Evolutionary conservation across 2,329 filamentous ascomycete genomes (phyloP), one percentile per base, ranked within the genome.

Genomic region (Paradendryphiella salina): DNA sequence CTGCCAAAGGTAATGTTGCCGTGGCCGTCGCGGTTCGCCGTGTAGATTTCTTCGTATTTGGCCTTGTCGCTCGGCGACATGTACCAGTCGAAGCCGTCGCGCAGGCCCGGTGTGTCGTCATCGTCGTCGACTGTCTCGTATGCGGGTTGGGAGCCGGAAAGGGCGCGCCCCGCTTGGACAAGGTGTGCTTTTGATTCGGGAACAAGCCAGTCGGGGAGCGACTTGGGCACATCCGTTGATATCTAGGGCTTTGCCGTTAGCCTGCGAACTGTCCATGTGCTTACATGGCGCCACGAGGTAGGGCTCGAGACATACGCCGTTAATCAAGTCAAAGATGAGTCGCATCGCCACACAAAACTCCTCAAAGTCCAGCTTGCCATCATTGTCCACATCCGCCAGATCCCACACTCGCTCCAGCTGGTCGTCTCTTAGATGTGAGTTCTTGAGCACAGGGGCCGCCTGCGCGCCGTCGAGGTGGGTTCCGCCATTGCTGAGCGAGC

Each of bases 341-440:
- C 94, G 85, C 94, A 99, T 99, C 32, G 92, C 94, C 51, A 99
- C 94, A 75, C 94, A 99, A 74, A 99, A 99, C 80, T 99, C 94
- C 77, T 99, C 94, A 78, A 99, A 99, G 76, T 99, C 94, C 46
- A 99, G 81, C 75, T 95, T 95, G 57, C 94, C 94, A 78, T 99
- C 94, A 65, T 92, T 92, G 76, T 99, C 94, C 55, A 99, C 90
- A 73, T 99, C 94, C 51, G 94, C 90, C 57, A 99, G 82, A 70
- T 99, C 94, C 94, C 94, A 99, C 57, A 99, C 90, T 65, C 86
- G 84, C 77, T 97, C 94, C n/a, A 99, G 86, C 77, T 99, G 93
- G 68, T 87, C 84, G 72, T 89, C 86, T 57, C 83, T 80, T 56
- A 90, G 77, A 64, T 85, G 84, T 59, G 83, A 86, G 78, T 89